phyloP scores from a whole-genome alignment of 2,329 filamentous ascomycete species.

The Penicillium sp. region DNA sequence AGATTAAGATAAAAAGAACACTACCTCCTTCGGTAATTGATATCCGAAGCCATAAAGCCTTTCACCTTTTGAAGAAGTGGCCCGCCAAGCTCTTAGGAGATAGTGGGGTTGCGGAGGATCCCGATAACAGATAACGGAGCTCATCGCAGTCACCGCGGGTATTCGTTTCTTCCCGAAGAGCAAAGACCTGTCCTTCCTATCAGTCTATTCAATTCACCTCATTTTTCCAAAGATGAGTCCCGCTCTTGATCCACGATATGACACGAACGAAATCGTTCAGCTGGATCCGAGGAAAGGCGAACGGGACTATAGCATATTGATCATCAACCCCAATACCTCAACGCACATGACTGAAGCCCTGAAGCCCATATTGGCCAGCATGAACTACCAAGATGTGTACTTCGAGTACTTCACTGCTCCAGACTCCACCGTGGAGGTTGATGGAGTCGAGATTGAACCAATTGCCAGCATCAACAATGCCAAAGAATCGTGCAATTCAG shows the following conservation, averaged over 20 bases:
- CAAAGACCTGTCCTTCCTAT: background rate
- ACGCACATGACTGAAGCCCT: constrained; percentile 44
- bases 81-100: background rate
- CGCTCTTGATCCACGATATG: background rate
- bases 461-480: constrained; percentile 77
- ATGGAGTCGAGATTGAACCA: constrained; percentile 42
- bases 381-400: constrained; percentile 37
- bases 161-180: constrained; percentile 4
- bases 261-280: background rate
- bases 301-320: constrained; percentile 32
- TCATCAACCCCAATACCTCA: constrained; percentile 49
- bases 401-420: constrained; percentile 43
- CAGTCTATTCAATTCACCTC: background rate
- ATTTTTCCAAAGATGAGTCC: background rate
- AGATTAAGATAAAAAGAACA: background rate
- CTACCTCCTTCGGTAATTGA: background rate
- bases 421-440: constrained; percentile 27
- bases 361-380: constrained; percentile 38
- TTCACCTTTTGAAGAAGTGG: background rate
- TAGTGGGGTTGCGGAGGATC: constrained; percentile 18
- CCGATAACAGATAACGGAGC: constrained; percentile 19
- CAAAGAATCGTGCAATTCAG: constrained; percentile 63
- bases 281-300: constrained; percentile 11
- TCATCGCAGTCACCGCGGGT: background rate
- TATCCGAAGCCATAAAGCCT: background rate